Evolutionary conservation across 768 basidiomycete genomes (phyloP), one percentile per base, ranked within the genome.

Genomic region (Atractiella rhizophila): DNA sequence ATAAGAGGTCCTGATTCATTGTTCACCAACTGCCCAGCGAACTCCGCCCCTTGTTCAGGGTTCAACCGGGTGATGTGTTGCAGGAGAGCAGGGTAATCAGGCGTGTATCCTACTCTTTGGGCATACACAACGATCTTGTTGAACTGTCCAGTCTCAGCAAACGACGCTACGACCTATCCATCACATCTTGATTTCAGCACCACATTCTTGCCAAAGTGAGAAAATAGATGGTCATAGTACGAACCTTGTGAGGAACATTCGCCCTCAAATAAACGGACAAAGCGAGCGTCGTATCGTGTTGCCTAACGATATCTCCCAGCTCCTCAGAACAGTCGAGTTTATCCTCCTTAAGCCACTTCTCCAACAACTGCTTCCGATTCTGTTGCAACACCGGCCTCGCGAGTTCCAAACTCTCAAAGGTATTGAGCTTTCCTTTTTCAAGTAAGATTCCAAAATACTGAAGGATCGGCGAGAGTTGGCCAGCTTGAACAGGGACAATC

Each of bases 291-390:
- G 94, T 80, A 58, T 98, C 91, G 58, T 85, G 74, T 16, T 74
- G 59, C 26, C 91, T 76, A 39, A 96, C 88, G 42, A 96, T 77
- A 55, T 98, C 88, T 28, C 91, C 91, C 20, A 98, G 74, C 58
- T 98, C 88, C 61, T 98, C 91, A 51, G 79, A 85, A 63, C 91
- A 98, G 42, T 88, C 86, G 34, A 75, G 85, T 73, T 96, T 98
- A 64, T 91, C 94, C 67, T 98, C 91, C 62, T 98, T 98, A 46
- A 98, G 63, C 91, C 91, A 98, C 55, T 96, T 96, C 65, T 98
- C 91, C 13, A 98, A 65, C 33, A 96, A 64, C 43, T 46, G 43
- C 62, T 98, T 96, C 58, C 83, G 73, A 27, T 83, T 83, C 62
- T 98, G 91, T 50, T 80, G 76, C 33, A 98, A 63, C 7, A 98